A percentile compares a stretch with the other conserved stretches of the same genome.
Evolutionary conservation across 805 yeast genomes (phyloP).

Genomic region (Starmerella vitae): DNA sequence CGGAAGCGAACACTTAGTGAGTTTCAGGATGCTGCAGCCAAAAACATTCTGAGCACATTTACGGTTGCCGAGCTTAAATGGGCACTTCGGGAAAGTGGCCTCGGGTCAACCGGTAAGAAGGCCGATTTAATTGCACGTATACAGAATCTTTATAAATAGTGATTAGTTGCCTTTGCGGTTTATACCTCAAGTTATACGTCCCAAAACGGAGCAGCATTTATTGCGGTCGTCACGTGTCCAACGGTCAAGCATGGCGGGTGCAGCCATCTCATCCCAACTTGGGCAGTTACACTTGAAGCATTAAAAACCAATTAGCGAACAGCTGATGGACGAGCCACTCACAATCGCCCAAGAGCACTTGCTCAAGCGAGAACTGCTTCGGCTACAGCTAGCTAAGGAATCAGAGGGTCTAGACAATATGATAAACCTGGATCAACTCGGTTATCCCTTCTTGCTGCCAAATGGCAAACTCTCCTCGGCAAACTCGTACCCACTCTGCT

Average conservation of each 20-base stretch:
- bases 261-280: no score
- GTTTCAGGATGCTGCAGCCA: background rate
- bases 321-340: constrained; percentile 23
- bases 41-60: background rate
- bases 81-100: background rate
- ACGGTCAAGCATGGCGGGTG: no score
- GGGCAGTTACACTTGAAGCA: no score
- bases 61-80: constrained; percentile 1
- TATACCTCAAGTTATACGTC: no score
- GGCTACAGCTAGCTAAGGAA: constrained; percentile 49
- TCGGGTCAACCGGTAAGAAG: background rate
- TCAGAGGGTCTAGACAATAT: constrained; percentile 45
- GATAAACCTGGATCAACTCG: constrained; percentile 53
- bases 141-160: no score
- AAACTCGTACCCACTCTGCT: constrained; percentile 48
- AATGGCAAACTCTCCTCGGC: constrained; percentile 30
- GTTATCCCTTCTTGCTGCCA: constrained; percentile 53
- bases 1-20: no score
- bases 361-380: constrained; percentile 66
- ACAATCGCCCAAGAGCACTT: constrained; percentile 70
- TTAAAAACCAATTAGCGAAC: no score
- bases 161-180: no score
- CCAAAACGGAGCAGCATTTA: no score
- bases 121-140: constrained; percentile 1
- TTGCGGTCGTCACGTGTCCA: no score